Base-by-base conservation (phyloP, 176 grass and related monocot genomes). In the Aegilops longissima region DNA sequence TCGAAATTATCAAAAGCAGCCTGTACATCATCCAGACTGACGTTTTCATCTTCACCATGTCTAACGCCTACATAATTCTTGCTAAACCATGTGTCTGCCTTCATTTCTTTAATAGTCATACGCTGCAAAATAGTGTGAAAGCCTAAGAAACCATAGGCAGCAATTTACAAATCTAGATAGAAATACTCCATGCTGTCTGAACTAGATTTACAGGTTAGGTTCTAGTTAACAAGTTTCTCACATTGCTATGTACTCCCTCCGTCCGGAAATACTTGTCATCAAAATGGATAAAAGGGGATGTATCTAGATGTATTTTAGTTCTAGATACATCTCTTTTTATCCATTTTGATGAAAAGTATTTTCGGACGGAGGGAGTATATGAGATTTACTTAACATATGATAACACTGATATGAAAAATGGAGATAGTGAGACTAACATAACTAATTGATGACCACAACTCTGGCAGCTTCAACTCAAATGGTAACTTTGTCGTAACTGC, bases 1-100 rank as follows among this genome's bases (percentile, higher is more conserved):
- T 94, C 89, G 83, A 99, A 96, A 86, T 99, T 91, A 81, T 96
- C 92, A 85, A 96, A 99, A 91, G 88, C 92, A 83, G 94, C 92
- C 38, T 94, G 74, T 70, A 99, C 86, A 93, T 99, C 97, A 83
- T 99, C 97, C 49, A 99, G 91, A 81, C 87, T 87, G 80, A 94
- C 89, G 49, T 83, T 91, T 85, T 91, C 90, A 78, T 94, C 94
- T 76, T 91, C 85, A 70, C 80, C 88, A 24, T 12, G 59, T 77
- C 87, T 90, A 77, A 94, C 38, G 65, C 77, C 76, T 87, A 93
- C 85, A 85, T 96, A 96, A 70, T 93, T 93, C 77, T 78, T 94
- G 51, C 80, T 88, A 88, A 99, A 99, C 97, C 97, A 99, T 76
- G 83, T 54, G 40, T 94, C 83, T n/a, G 78, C 75, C 86, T 77